Base-by-base conservation (phyloP, 441 rosid species). In the Brassica balearica region DNA sequence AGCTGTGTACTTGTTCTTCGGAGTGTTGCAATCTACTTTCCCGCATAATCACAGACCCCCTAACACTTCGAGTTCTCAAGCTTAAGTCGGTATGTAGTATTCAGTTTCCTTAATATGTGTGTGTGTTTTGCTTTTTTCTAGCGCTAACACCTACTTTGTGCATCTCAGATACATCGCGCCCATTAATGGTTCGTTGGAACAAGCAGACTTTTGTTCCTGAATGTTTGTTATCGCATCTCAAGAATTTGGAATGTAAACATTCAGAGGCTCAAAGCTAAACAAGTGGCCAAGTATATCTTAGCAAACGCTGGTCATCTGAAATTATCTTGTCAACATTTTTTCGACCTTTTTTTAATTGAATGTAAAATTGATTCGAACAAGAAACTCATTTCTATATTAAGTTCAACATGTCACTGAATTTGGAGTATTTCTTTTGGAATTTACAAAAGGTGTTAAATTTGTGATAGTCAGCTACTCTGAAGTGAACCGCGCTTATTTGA, bases 31-130 rank as follows among this genome's bases (percentile, higher is more conserved):
- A 72, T 27, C 43, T 63, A 63, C 61, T 73, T 15, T 15, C 14
- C 51, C 1, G 0, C 53, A 48, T 73, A 27, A 58, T 48, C 0
- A 6, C 43, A 43, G 46, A 62, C 19, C 10, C 76, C 43, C 68
- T 68, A 41, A 72, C 46, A 62, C 69, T 72, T 41, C 61, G 23
- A 34, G 38, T 34, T 34, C 7, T 73, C 29, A 73, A 72, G 48
- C 60, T 72, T 64, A 64, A 64, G 11, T 34, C 68, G 68, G 48
- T 64, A 64, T 64, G 68, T 64, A 64, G 48, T 32, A 64, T 64
- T 64, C 48, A 64, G 15, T 17, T 34, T 34, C 25, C n/a, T 14
- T 32, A 34, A 32, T 32, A 1, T 64, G 12, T 34, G 48, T 63
- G 41, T 43, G 11, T 2, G 11, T 61, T 61, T 5, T 5, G 2